Evolutionary conservation across 495 filamentous ascomycete genomes (phyloP).

Genomic region (Zalerion maritima): DNA sequence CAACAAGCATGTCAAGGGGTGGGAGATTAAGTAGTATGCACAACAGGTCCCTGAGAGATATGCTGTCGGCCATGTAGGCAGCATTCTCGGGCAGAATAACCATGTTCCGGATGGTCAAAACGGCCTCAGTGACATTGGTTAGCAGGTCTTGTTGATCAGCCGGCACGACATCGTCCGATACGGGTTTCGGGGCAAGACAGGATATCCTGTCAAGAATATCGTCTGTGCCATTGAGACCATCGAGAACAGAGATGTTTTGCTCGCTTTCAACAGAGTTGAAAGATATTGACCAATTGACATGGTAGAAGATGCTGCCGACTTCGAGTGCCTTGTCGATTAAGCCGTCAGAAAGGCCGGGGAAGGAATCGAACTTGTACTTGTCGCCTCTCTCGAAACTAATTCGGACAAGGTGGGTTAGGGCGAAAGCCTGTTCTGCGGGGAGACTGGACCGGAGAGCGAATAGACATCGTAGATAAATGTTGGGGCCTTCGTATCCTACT

Average conservation of each 20-base stretch:
- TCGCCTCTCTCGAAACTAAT: constrained; percentile 90
- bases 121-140: constrained; percentile 70
- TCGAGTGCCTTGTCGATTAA: constrained; percentile 71
- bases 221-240: constrained; percentile 62
- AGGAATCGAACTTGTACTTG: constrained; percentile 87
- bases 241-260: constrained; percentile 39
- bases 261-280: constrained; percentile 45
- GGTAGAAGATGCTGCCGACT: constrained; percentile 58
- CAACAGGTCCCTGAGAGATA: constrained; percentile 62
- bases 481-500: constrained; percentile 55
- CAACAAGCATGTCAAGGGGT: constrained; percentile 53
- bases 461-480: constrained; percentile 80
- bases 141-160: constrained; percentile 56
- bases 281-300: constrained; percentile 65
- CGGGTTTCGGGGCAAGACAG: constrained; percentile 32
- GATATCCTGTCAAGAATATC: constrained; percentile 57
- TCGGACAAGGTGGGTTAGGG: constrained; percentile 82
- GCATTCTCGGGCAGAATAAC: constrained; percentile 82
- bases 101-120: constrained; percentile 85
- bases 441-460: constrained; percentile 67
- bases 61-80: constrained; percentile 55
- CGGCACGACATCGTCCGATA: constrained; percentile 60
- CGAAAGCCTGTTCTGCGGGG: constrained; percentile 71
- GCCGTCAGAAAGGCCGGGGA: constrained; percentile 77
- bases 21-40: constrained; percentile 71